A percentile compares a stretch with the other conserved stretches of the same genome.
Evolutionary conservation across 192 early-diverging fungal genomes (phyloP).

Genomic region (Backusella sp.): DNA sequence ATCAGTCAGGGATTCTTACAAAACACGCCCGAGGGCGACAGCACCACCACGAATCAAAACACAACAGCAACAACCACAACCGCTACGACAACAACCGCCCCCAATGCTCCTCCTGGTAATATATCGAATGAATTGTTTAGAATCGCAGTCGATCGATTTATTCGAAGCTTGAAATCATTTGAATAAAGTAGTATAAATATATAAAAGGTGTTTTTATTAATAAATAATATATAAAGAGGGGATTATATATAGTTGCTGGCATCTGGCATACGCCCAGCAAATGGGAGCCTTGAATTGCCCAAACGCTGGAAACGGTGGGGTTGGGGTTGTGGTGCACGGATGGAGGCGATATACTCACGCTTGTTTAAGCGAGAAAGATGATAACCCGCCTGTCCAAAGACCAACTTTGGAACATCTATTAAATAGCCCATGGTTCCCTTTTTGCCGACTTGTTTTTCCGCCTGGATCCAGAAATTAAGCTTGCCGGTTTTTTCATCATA

Average conservation of each 20-base stretch:
- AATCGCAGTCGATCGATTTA: constrained; percentile 51
- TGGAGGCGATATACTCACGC: neutral
- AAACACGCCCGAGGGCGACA: neutral
- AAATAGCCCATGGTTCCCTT: constrained; percentile 34
- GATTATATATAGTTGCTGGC: neutral
- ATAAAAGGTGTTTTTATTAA: neutral
- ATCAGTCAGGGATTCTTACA: constrained; percentile 31
- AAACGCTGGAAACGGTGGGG: neutral
- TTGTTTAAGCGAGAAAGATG: constrained; percentile 2
- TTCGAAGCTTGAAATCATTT: constrained; percentile 50
- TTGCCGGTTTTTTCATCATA: constrained; percentile 27
- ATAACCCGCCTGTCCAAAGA: constrained; percentile 29
- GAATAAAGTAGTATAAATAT: constrained; percentile 30
- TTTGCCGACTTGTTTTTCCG: constrained; percentile 21
- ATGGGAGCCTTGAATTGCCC: neutral
- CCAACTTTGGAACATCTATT: constrained; percentile 27
- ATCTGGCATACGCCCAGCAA: neutral
- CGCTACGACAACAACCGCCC: neutral
- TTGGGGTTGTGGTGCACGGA: neutral
- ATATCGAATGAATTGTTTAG: constrained; percentile 58
- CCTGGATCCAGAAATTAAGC: constrained; percentile 34
- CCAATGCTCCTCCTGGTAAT: constrained; percentile 34
- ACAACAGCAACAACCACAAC: constrained; percentile 5
- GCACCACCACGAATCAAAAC: neutral
- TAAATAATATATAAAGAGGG: neutral